Evolutionary conservation across 768 basidiomycete genomes (phyloP).

Genomic region (Rhizopogon roseolus): DNA sequence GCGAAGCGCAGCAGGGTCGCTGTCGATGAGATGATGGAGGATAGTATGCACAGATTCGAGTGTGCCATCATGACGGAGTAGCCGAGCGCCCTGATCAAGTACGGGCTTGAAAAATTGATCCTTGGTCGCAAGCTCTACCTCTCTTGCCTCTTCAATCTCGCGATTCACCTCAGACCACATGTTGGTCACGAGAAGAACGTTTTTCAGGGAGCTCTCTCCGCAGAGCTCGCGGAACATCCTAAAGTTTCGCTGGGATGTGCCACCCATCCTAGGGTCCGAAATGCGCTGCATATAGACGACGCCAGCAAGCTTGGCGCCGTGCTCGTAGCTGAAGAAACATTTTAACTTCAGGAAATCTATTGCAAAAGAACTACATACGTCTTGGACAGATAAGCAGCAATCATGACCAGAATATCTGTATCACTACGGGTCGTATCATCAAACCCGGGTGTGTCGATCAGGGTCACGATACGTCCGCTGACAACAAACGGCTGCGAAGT

Average conservation of each 20-base stretch:
- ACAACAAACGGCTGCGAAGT: slow-evolving; percentile 39
- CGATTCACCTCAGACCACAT: slow-evolving; percentile 44
- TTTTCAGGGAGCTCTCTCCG: slow-evolving; percentile 42
- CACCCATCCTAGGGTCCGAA: slow-evolving; percentile 43
- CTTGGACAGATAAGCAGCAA: slow-evolving; percentile 35
- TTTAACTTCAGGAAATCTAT: not conserved
- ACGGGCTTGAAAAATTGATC: slow-evolving; percentile 48
- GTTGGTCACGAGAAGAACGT: slow-evolving; percentile 48
- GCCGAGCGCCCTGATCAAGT: slow-evolving; percentile 41
- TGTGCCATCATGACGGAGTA: slow-evolving; percentile 38
- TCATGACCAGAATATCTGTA: slow-evolving; percentile 45
- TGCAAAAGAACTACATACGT: slow-evolving; percentile 16
- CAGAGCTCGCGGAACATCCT: slow-evolving; percentile 48
- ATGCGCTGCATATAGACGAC: slow-evolving; percentile 55
- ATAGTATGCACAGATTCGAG: slow-evolving; percentile 37
- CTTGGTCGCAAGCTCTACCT: slow-evolving; percentile 36
- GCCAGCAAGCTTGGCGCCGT: slow-evolving; percentile 38
- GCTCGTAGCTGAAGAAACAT: slow-evolving; percentile 20
- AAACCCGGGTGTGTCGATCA: slow-evolving; percentile 62
- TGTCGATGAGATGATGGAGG: slow-evolving; percentile 36
- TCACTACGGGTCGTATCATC: slow-evolving; percentile 49
- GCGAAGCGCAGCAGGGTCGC: slow-evolving; percentile 36
- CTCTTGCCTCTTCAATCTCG: slow-evolving; percentile 36
- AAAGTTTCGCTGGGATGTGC: slow-evolving; percentile 44
- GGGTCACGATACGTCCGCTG: slow-evolving; percentile 37